These are phyloP conservation scores for Rutstroemia sp. DNA, from an alignment of 2,329 filamentous ascomycete species.

Conservation along the genomic window DNA sequence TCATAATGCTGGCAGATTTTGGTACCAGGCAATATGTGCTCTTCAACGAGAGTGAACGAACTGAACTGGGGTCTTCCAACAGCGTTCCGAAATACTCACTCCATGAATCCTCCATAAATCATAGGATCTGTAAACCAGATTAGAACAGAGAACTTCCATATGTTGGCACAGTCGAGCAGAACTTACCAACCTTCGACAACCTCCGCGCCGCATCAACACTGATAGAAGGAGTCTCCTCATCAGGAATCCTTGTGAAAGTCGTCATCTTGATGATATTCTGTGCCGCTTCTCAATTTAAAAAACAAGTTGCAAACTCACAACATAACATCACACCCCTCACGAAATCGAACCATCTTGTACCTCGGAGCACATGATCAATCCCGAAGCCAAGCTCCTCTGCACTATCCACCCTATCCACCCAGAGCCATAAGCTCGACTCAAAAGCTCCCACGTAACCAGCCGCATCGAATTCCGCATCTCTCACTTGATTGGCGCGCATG, in stretches of 20 bases:
- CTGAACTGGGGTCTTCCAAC: background rate
- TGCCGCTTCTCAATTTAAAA: background rate
- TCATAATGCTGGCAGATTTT: background rate
- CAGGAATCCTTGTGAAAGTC: conserved; percentile 61
- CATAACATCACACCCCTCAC: background rate
- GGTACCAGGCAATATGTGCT: background rate
- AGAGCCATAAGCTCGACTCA: background rate
- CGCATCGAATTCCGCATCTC: background rate
- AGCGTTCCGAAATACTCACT: conserved; percentile 45
- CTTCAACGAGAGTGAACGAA: background rate
- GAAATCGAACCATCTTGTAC: conserved; percentile 5
- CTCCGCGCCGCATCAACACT: conserved; percentile 56
- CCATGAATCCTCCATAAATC: conserved; percentile 78
- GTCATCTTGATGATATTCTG: conserved; percentile 44
- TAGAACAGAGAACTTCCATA: conserved; percentile 2
- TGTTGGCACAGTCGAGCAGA: background rate
- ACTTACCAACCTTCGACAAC: conserved; percentile 54
- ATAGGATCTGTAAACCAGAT: conserved; percentile 48
- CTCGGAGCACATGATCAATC: background rate
- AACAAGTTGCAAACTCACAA: background rate
- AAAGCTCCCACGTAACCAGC: background rate
- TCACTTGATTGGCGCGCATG: conserved; percentile 9
- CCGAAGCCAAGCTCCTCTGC: background rate
- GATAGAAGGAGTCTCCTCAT: conserved; percentile 55
- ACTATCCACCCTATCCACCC: background rate